Percentiles rank a stretch among this genome's conserved stretches.
phyloP scores from a whole-genome alignment of 768 basidiomycete species.

The Podaxis sp. region DNA sequence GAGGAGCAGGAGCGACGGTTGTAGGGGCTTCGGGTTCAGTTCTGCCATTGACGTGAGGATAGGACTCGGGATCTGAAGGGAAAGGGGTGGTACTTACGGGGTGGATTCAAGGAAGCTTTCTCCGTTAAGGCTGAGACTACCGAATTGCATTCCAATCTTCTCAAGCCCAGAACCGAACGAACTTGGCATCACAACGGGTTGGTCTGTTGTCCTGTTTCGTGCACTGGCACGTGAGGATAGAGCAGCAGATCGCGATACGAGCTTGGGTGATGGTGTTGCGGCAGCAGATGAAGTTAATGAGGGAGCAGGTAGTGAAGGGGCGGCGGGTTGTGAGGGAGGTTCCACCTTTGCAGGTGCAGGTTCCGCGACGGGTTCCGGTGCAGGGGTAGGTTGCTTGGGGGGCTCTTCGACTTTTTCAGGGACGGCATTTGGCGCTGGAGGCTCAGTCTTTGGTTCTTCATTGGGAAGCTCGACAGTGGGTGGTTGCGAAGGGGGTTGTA shows the following conservation, averaged over 20 bases:
- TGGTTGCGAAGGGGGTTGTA: slow-evolving; percentile 26
- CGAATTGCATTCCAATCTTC: slow-evolving; percentile 89
- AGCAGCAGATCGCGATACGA: slow-evolving; percentile 51
- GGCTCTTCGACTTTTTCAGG: slow-evolving; percentile 26
- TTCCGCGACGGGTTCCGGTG: slow-evolving; percentile 29
- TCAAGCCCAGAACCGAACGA: slow-evolving; percentile 61
- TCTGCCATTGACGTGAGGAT: slow-evolving; percentile 20
- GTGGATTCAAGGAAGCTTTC: slow-evolving; percentile 56
- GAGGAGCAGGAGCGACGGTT: slow-evolving; percentile 22
- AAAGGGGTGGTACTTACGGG: slow-evolving; percentile 39
- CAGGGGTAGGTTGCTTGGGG: slow-evolving; percentile 23
- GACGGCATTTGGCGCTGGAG: slow-evolving; percentile 20
- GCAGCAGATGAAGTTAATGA: slow-evolving; percentile 33
- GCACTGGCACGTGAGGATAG: slow-evolving; percentile 54
- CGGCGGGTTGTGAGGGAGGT: slow-evolving; percentile 31
- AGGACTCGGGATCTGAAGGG: not conserved
- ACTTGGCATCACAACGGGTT: slow-evolving; percentile 79
- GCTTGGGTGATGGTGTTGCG: slow-evolving; percentile 47
- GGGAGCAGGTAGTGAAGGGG: slow-evolving; percentile 26
- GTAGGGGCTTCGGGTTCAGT: slow-evolving; percentile 33
- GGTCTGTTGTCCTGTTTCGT: slow-evolving; percentile 71
- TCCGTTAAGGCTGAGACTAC: slow-evolving; percentile 74
- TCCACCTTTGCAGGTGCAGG: slow-evolving; percentile 30
- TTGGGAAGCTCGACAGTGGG: slow-evolving; percentile 18
- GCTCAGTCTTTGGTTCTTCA: slow-evolving; percentile 27